phyloP scores from a whole-genome alignment of 2,329 filamentous ascomycete species.

The Pseudogymnoascus sp. region DNA sequence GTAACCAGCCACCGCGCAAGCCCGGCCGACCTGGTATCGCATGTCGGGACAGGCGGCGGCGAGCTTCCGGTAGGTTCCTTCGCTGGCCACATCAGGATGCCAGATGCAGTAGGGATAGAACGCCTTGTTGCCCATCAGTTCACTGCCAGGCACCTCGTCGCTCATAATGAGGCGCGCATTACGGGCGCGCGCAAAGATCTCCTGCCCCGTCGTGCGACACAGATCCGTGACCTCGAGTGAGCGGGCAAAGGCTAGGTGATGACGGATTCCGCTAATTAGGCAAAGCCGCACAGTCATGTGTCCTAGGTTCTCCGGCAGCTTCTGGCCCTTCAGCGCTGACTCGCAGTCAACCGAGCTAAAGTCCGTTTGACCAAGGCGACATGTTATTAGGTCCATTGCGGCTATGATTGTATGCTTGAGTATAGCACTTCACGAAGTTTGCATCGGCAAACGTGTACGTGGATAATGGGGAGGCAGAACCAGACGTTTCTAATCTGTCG shows the following conservation, averaged over 20 bases:
- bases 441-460: background rate
- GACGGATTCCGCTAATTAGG: constrained; percentile 12
- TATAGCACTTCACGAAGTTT: background rate
- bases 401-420: background rate
- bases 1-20: constrained; percentile 37
- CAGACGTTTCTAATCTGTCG: background rate
- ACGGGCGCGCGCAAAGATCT: constrained; percentile 17
- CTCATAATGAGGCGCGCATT: constrained; percentile 35
- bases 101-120: constrained; percentile 37
- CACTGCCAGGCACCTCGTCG: constrained; percentile 28
- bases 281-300: background rate
- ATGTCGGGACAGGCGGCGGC: constrained; percentile 28
- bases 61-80: constrained; percentile 33
- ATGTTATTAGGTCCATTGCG: background rate
- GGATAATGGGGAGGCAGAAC: background rate
- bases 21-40: constrained; percentile 34
- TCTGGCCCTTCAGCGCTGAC: constrained; percentile 45
- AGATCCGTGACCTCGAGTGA: background rate
- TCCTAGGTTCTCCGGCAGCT: constrained; percentile 42
- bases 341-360: constrained; percentile 35
- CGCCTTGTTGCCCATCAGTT: constrained; percentile 16
- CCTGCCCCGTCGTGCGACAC: background rate
- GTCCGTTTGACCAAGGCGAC: background rate
- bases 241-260: constrained; percentile 10
- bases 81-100: constrained; percentile 32